phyloP scores from a whole-genome alignment of 108 stramenopile genomes.

The Stephanodiscus triporus region DNA sequence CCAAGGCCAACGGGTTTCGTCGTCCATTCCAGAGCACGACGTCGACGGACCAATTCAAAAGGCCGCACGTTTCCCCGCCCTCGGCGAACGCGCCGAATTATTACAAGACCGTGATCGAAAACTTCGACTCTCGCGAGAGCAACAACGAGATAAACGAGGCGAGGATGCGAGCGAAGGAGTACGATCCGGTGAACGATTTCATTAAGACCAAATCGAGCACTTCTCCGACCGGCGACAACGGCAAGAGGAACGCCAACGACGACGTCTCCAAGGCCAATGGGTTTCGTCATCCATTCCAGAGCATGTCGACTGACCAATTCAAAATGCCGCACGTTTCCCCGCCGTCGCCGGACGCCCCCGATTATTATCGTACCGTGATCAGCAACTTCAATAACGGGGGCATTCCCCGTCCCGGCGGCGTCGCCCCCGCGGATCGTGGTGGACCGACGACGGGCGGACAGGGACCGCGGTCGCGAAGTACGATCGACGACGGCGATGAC shows the following conservation, averaged over 20 bases:
- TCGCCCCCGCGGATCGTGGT: no score
- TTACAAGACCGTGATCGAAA: neutral
- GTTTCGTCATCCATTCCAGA: conserved; percentile 18
- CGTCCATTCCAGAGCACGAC: neutral
- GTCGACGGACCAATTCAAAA: neutral
- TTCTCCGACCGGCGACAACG: neutral
- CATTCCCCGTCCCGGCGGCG: no score
- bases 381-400: neutral
- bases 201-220: no score
- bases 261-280: neutral
- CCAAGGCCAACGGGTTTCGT: neutral
- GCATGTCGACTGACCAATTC: conserved; percentile 21
- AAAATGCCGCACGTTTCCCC: conserved; percentile 12
- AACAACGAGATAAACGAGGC: no score
- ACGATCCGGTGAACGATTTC: no score
- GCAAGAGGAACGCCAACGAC: neutral
- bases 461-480: no score
- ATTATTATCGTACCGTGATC: neutral
- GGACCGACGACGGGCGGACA: no score
- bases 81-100: neutral
- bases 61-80: neutral
- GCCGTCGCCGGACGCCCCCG: neutral
- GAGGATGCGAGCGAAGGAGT: no score
- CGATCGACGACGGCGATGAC: neutral
- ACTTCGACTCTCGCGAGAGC: neutral